Evolutionary conservation across 2,329 filamentous ascomycete genomes (phyloP).

Genomic region (Xylariomycetidae sp.): DNA sequence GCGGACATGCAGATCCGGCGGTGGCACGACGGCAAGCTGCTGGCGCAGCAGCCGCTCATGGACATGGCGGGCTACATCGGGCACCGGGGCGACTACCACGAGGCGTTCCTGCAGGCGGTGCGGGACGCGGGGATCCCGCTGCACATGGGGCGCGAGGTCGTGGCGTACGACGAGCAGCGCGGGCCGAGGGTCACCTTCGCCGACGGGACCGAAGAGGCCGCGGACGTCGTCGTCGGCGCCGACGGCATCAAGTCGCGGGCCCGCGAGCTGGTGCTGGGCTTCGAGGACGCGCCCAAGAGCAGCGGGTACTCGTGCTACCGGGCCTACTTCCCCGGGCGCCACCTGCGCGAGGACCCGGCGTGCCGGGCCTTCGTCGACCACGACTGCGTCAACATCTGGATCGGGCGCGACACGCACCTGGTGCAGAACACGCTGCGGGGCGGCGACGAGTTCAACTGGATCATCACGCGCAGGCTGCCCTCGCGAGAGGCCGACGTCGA

Average conservation of each 20-base stretch:
- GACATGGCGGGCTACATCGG: slow-evolving; percentile 46
- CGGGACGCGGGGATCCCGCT: slow-evolving; percentile 34
- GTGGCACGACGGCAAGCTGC: slow-evolving; percentile 42
- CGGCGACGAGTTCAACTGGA: slow-evolving; percentile 42
- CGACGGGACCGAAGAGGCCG: slow-evolving; percentile 32
- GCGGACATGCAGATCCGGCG: slow-evolving; percentile 43
- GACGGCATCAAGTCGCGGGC: slow-evolving; percentile 46
- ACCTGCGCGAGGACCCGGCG: slow-evolving; percentile 28
- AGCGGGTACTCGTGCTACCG: slow-evolving; percentile 50
- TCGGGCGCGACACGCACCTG: slow-evolving; percentile 37
- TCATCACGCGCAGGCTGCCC: slow-evolving; percentile 39
- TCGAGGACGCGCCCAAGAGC: slow-evolving; percentile 46
- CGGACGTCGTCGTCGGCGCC: slow-evolving; percentile 44
- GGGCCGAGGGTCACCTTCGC: slow-evolving; percentile 27
- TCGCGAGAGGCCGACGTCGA: slow-evolving; percentile 37
- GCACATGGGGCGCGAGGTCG: slow-evolving; percentile 34
- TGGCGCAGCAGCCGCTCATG: slow-evolving; percentile 43
- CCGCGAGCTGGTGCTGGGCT: slow-evolving; percentile 39
- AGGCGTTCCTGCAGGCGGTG: slow-evolving; percentile 35
- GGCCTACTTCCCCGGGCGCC: slow-evolving; percentile 37
- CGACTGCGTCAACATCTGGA: slow-evolving; percentile 42
- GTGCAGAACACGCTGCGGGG: slow-evolving; percentile 39
- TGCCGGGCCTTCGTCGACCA: slow-evolving; percentile 37
- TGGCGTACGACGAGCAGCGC: slow-evolving; percentile 31
- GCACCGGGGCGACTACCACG: slow-evolving; percentile 40